A percentile compares a stretch with the other conserved stretches of the same genome.
Evolutionary conservation across 2,329 filamentous ascomycete genomes (phyloP).

Genomic region (Ceratocystis lukuohia): DNA sequence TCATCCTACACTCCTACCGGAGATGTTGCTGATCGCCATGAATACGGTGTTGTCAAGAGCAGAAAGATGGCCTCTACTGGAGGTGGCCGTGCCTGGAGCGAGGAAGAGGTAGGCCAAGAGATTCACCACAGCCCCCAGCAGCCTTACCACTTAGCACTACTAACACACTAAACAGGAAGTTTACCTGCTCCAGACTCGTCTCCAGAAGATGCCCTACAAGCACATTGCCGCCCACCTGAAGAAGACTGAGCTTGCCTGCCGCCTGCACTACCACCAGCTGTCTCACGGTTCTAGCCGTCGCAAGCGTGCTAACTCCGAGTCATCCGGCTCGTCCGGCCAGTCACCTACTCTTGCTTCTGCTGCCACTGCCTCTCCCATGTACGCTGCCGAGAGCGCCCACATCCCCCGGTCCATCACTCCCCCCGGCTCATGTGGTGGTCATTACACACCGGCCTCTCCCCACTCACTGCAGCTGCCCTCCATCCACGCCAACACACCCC

Average conservation of each 20-base stretch:
- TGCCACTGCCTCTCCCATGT: conserved; percentile 35
- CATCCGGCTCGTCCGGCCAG: conserved; percentile 43
- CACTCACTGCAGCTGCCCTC: conserved; percentile 40
- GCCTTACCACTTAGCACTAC: not conserved
- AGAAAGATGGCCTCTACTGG: conserved; percentile 57
- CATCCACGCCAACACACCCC: conserved; percentile 29
- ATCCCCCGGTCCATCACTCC: conserved; percentile 38
- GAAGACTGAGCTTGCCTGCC: conserved; percentile 79
- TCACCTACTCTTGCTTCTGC: conserved; percentile 38
- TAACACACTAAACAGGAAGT: conserved; percentile 46
- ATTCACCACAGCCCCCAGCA: not conserved
- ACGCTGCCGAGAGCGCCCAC: conserved; percentile 28
- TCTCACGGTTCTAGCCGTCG: conserved; percentile 70
- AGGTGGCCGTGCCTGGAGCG: conserved; percentile 70
- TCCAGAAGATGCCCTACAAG: conserved; percentile 85
- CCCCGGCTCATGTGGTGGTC: conserved; percentile 33
- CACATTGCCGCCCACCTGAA: conserved; percentile 74
- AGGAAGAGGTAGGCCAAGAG: conserved; percentile 55
- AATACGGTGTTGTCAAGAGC: conserved; percentile 49
- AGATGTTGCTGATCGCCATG: conserved; percentile 44
- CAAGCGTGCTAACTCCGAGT: conserved; percentile 60
- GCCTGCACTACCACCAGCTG: conserved; percentile 75
- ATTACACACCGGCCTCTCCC: conserved; percentile 24
- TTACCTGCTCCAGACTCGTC: conserved; percentile 69
- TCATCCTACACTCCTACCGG: conserved; percentile 38